Evolutionary conservation across 176 grass and related monocot genomes (phyloP).

Genomic region (Poa annua): DNA sequence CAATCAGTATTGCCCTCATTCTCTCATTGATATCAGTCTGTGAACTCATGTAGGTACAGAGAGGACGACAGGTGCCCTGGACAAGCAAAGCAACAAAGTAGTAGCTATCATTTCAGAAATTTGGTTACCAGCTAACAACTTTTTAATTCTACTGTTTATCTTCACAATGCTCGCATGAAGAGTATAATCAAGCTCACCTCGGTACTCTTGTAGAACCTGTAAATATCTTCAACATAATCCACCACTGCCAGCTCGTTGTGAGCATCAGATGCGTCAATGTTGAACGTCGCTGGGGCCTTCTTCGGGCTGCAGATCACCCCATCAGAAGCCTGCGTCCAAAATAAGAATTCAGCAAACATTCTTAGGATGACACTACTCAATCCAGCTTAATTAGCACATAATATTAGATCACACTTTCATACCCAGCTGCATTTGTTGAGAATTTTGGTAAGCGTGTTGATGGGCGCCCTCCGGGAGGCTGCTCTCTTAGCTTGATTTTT

Average conservation of each 20-base stretch:
- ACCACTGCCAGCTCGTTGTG: constrained; percentile 73
- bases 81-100: constrained; percentile 33
- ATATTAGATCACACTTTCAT: constrained; percentile 10
- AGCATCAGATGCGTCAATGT: constrained; percentile 69
- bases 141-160: background rate
- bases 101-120: background rate
- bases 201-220: constrained; percentile 69
- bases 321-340: constrained; percentile 48
- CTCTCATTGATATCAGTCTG: constrained; percentile 63
- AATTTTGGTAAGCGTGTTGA: constrained; percentile 15
- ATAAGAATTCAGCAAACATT: constrained; percentile 2
- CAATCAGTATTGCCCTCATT: constrained; percentile 74
- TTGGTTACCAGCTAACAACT: background rate
- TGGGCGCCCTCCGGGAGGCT: constrained; percentile 32
- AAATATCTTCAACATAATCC: constrained; percentile 81
- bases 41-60: constrained; percentile 58
- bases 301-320: constrained; percentile 38
- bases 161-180: background rate
- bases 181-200: constrained; percentile 58
- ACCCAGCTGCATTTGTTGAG: constrained; percentile 54
- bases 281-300: constrained; percentile 16
- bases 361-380: background rate
- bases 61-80: constrained; percentile 53
- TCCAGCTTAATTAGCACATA: background rate
- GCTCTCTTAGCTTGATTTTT: constrained; percentile 12